A percentile compares a stretch with the other conserved stretches of the same genome.
These are phyloP conservation scores for Sherardia arvensis DNA, from an alignment of 257 asterid species.

Conservation along the genomic window DNA sequence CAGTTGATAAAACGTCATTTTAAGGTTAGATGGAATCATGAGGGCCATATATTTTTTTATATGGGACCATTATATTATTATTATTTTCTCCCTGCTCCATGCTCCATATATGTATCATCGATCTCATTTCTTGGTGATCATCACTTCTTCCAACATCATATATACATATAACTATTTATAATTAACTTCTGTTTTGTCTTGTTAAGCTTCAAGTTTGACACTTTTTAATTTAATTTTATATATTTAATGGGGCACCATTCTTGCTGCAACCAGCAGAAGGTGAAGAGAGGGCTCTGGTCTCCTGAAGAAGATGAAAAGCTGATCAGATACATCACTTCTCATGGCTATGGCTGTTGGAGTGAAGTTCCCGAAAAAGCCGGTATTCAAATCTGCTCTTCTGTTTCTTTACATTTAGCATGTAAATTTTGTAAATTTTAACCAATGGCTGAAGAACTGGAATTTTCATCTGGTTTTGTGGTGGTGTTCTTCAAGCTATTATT, in stretches of 20 bases:
- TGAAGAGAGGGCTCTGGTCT: slow-evolving; percentile 96
- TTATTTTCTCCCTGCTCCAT: neutral
- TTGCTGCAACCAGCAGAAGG: slow-evolving; percentile 98
- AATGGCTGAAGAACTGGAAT: no score
- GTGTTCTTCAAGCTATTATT: no score
- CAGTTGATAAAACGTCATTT: slow-evolving; percentile 76
- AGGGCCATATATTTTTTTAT: slow-evolving; percentile 25
- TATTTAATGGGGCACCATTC: slow-evolving; percentile 77
- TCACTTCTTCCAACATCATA: neutral
- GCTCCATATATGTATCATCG: neutral
- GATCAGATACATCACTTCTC: slow-evolving; percentile 57
- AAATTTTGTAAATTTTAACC: no score
- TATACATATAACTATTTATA: no score
- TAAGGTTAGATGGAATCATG: slow-evolving; percentile 78
- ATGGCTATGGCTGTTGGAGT: slow-evolving; percentile 98
- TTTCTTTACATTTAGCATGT: no score
- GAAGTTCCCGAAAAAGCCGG: slow-evolving; percentile 99
- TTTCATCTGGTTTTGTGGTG: no score
- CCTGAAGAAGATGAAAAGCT: slow-evolving; percentile 96
- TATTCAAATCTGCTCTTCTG: neutral
- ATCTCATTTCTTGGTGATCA: neutral
- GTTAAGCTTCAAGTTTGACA: neutral
- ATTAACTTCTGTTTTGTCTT: neutral
- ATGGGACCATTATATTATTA: slow-evolving; percentile 13
- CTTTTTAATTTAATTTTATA: no score